phyloP scores from a whole-genome alignment of 2,329 filamentous ascomycete species.

The Byssoonygena ceratinophila region DNA sequence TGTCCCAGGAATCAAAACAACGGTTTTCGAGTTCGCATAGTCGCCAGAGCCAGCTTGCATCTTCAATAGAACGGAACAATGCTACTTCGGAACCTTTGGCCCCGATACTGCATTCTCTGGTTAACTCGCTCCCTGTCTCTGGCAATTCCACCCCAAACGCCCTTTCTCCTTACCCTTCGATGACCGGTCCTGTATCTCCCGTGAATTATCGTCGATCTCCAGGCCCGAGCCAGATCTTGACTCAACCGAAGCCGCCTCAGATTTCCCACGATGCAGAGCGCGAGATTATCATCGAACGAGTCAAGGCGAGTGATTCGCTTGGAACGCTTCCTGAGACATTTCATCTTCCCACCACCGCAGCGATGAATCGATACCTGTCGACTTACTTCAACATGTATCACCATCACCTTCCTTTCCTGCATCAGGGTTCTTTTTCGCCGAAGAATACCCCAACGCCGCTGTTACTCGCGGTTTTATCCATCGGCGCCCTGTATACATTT shows the following conservation, averaged over 20 bases:
- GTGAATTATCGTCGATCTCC: conserved; percentile 62
- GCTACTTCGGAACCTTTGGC: conserved; percentile 51
- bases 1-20: conserved; percentile 46
- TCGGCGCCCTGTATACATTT: conserved; percentile 91
- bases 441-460: conserved; percentile 70
- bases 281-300: conserved; percentile 73
- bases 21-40: conserved; percentile 52
- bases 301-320: conserved; percentile 68
- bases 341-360: conserved; percentile 67
- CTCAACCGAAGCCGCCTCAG: conserved; percentile 63
- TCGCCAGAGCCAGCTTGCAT: conserved; percentile 54
- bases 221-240: conserved; percentile 54
- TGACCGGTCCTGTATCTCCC: conserved; percentile 57
- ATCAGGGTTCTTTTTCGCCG: conserved; percentile 80
- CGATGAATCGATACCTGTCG: conserved; percentile 81
- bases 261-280: conserved; percentile 76
- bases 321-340: conserved; percentile 79
- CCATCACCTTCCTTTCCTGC: conserved; percentile 89
- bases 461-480: conserved; percentile 80
- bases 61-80: conserved; percentile 55
- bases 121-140: conserved; percentile 59
- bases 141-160: conserved; percentile 60
- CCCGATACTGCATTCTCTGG: conserved; percentile 59
- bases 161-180: conserved; percentile 59
- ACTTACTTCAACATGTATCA: conserved; percentile 98